Evolutionary conservation across 805 yeast genomes (phyloP).

Genomic region (Phaffomyces opuntiae): DNA sequence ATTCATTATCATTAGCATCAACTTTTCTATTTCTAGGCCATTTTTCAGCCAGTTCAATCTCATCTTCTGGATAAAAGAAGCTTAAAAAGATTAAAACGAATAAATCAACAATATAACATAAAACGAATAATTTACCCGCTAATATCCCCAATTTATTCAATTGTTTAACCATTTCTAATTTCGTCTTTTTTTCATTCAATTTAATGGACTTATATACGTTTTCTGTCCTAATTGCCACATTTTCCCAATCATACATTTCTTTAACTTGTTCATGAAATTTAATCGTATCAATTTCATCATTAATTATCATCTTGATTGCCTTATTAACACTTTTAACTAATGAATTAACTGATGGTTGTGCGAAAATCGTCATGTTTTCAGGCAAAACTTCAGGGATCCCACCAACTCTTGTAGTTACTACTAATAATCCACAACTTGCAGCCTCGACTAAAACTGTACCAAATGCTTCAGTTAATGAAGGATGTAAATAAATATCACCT

Average conservation of each 20-base stretch:
- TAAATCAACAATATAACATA: slow-evolving; percentile 78
- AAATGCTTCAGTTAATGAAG: slow-evolving; percentile 93
- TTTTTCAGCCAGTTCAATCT: slow-evolving; percentile 69
- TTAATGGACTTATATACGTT: slow-evolving; percentile 57
- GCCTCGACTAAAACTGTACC: slow-evolving; percentile 98
- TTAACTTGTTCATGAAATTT: slow-evolving; percentile 72
- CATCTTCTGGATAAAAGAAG: slow-evolving; percentile 56
- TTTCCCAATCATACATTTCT: slow-evolving; percentile 85
- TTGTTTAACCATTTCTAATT: slow-evolving; percentile 52
- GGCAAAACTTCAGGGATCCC: slow-evolving; percentile 98
- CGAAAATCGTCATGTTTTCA: slow-evolving; percentile 84
- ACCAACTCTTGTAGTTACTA: slow-evolving; percentile 93
- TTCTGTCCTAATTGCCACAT: slow-evolving; percentile 83
- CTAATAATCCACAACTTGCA: slow-evolving; percentile 88
- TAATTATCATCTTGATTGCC: slow-evolving; percentile 60
- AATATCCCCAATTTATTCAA: slow-evolving; percentile 70
- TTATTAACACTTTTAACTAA: slow-evolving; percentile 60
- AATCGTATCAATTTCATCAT: slow-evolving; percentile 59
- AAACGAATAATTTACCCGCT: slow-evolving; percentile 78
- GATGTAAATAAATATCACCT: slow-evolving; percentile 91
- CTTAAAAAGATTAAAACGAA: slow-evolving; percentile 58
- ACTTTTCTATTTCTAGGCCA: slow-evolving; percentile 49
- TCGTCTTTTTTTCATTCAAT: slow-evolving; percentile 20
- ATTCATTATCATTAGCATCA: background rate
- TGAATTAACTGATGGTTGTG: slow-evolving; percentile 82